phyloP scores from a whole-genome alignment of 345 rosid species.

The Garcia nutans region DNA sequence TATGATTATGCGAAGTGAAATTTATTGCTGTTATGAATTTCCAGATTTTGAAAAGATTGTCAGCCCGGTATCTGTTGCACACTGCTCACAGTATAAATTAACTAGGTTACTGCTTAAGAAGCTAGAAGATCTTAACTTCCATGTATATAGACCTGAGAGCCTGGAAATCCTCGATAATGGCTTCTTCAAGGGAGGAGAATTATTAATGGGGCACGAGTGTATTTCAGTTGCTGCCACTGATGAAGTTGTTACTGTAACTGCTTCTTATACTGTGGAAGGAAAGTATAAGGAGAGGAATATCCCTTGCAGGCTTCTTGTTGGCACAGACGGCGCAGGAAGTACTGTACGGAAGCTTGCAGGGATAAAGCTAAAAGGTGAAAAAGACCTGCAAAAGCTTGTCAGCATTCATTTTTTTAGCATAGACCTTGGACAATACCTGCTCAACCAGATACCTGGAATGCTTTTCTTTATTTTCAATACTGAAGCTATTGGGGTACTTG shows the following conservation, averaged over 20 bases:
- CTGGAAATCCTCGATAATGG: slow-evolving; percentile 28
- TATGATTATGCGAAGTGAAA: neutral
- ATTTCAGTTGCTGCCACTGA: slow-evolving; percentile 52
- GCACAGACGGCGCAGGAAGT: slow-evolving; percentile 92
- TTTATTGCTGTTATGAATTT: slow-evolving; percentile 22
- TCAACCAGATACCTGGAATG: slow-evolving; percentile 78
- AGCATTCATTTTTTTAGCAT: slow-evolving; percentile 86
- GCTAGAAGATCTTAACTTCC: slow-evolving; percentile 55
- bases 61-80: slow-evolving; percentile 90
- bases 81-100: slow-evolving; percentile 86
- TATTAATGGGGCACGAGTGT: slow-evolving; percentile 84
- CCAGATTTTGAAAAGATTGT: slow-evolving; percentile 77
- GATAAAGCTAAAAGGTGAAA: slow-evolving; percentile 67
- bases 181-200: slow-evolving; percentile 39
- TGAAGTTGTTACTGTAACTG: slow-evolving; percentile 51
- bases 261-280: slow-evolving; percentile 53
- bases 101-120: slow-evolving; percentile 61
- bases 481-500: slow-evolving; percentile 84
- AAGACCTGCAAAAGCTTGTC: slow-evolving; percentile 81
- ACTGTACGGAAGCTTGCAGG: slow-evolving; percentile 60
- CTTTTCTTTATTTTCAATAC: slow-evolving; percentile 87
- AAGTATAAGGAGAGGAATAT: slow-evolving; percentile 46
- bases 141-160: slow-evolving; percentile 33
- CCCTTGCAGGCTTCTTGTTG: slow-evolving; percentile 64
- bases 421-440: slow-evolving; percentile 70